phyloP scores from a whole-genome alignment of 108 stramenopile species.

The Stephanodiscus minutulus region DNA sequence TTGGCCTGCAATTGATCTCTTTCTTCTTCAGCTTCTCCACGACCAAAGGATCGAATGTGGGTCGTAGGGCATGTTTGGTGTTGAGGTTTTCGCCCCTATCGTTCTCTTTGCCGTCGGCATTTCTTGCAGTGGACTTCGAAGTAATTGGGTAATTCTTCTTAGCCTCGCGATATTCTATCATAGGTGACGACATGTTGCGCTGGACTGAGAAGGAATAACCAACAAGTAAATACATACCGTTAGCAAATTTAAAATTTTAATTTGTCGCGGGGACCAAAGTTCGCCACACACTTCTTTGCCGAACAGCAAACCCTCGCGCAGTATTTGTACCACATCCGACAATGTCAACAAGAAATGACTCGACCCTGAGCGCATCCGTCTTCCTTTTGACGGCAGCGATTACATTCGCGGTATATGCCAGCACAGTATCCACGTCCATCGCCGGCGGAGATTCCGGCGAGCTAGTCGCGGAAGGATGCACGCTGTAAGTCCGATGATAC shows the following conservation, averaged over 20 bases:
- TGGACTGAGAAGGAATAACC: too few species aligned
- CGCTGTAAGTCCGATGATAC: conserved; percentile 11
- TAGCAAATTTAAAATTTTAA: too few species aligned
- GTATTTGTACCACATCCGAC: neutral
- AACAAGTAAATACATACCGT: conserved; percentile 1
- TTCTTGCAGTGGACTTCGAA: neutral
- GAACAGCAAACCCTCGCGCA: too few species aligned
- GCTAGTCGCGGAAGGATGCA: conserved; percentile 79
- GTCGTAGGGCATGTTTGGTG: neutral
- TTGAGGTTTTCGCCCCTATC: too few species aligned
- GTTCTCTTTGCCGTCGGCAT: neutral
- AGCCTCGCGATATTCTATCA: neutral
- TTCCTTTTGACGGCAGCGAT: conserved; percentile 29
- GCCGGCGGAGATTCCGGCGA: conserved; percentile 78
- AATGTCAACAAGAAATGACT: neutral
- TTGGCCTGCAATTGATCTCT: neutral
- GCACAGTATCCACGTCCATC: conserved; percentile 54
- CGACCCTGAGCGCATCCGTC: neutral
- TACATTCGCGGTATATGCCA: conserved; percentile 45
- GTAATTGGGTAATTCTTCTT: neutral
- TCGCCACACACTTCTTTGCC: too few species aligned
- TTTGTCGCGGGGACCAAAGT: too few species aligned
- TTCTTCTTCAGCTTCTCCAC: neutral
- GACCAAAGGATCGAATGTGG: neutral
- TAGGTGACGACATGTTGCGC: neutral